Conservation (phyloP, 108 stramenopile genomes). For the Nitzschia palea region DNA sequence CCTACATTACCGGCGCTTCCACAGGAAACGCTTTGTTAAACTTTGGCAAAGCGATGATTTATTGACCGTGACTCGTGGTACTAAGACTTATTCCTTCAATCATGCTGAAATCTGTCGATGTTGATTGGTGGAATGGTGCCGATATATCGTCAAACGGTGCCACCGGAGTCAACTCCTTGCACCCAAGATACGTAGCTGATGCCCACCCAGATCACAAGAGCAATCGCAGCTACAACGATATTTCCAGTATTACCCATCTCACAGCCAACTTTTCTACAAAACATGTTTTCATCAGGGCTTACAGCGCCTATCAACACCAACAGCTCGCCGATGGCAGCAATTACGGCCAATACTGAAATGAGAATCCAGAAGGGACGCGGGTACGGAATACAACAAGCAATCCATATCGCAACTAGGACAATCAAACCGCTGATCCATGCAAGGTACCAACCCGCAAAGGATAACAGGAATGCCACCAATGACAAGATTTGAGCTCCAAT, state of each 20-base stretch:
- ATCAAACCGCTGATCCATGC: background rate
- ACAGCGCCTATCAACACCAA: constrained; percentile 1
- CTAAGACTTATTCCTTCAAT: too few relatives aligned
- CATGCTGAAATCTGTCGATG: too few relatives aligned
- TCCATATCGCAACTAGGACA: background rate
- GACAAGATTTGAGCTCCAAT: background rate
- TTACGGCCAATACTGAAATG: background rate
- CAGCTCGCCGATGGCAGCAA: background rate
- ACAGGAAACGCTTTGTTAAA: too few relatives aligned
- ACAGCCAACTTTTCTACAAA: background rate
- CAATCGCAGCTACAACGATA: background rate
- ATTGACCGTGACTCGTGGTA: too few relatives aligned
- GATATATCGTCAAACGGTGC: too few relatives aligned
- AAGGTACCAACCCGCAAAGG: background rate
- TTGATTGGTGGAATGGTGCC: too few relatives aligned
- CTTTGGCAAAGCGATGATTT: too few relatives aligned
- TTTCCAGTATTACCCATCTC: background rate
- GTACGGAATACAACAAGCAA: background rate
- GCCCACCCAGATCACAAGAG: background rate
- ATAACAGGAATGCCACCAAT: background rate
- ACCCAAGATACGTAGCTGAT: background rate
- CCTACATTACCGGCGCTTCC: too few relatives aligned
- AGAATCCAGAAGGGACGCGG: background rate
- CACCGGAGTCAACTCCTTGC: background rate
- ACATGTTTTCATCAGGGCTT: background rate